A percentile compares a stretch with the other conserved stretches of the same genome.
These are phyloP conservation scores for Aspergillus sp. DNA, from an alignment of 2,329 filamentous ascomycete genomes.

Conservation along the genomic window DNA sequence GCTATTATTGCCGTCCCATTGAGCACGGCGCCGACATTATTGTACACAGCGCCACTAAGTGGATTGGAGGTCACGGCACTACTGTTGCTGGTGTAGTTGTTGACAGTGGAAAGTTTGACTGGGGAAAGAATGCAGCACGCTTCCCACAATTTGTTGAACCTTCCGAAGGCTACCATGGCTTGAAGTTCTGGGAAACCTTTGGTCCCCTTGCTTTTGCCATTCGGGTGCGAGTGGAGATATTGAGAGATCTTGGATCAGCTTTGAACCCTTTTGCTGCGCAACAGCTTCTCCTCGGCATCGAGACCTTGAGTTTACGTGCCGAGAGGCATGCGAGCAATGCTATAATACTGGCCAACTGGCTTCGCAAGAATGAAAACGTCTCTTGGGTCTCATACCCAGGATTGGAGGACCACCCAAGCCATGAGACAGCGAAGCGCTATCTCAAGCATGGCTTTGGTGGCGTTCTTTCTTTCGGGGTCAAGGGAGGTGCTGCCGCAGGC, in stretches of 20 bases:
- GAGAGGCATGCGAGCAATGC: conserved; percentile 88
- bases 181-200: conserved; percentile 94
- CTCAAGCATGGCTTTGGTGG: conserved; percentile 82
- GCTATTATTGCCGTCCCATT: conserved; percentile 83
- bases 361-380: conserved; percentile 81
- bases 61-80: conserved; percentile 94
- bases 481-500: conserved; percentile 81
- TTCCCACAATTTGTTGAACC: conserved; percentile 93
- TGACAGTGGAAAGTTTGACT: conserved; percentile 91
- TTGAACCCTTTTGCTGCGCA: conserved; percentile 92
- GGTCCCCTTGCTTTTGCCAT: conserved; percentile 83
- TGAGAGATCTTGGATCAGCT: conserved; percentile 79
- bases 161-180: conserved; percentile 83
- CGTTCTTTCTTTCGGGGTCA: conserved; percentile 90
- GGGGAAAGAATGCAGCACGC: conserved; percentile 77
- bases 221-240: conserved; percentile 82
- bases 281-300: conserved; percentile 83
- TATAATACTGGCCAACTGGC: conserved; percentile 74
- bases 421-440: conserved; percentile 83
- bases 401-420: conserved; percentile 76
- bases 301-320: conserved; percentile 83
- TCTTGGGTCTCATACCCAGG: conserved; percentile 94
- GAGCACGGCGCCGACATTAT: conserved; percentile 91
- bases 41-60: conserved; percentile 92
- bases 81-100: conserved; percentile 85